These are phyloP conservation scores for Solanum ahanhuiri DNA, from an alignment of 257 asterid genomes.

Conservation along the genomic window DNA sequence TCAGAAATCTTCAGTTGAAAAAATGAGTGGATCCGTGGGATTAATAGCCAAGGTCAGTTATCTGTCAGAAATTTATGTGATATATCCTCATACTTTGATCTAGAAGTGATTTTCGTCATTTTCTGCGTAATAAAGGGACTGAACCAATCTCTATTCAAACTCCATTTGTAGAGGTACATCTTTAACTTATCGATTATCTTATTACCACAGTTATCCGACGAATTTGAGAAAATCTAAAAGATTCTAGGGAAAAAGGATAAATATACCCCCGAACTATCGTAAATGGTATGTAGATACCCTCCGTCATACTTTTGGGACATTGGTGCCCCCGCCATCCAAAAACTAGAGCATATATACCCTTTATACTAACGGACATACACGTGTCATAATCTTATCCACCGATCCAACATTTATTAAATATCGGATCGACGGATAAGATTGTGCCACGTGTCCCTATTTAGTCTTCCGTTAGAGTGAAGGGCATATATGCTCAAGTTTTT, in stretches of 20 bases:
- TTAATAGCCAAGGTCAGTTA: constrained; percentile 54
- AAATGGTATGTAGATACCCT: too few species aligned
- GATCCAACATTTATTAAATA: too few species aligned
- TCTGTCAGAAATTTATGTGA: neutral
- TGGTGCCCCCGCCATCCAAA: too few species aligned
- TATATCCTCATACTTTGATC: neutral
- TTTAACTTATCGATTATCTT: neutral
- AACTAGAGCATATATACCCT: too few species aligned
- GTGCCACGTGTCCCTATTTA: too few species aligned
- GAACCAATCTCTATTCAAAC: neutral
- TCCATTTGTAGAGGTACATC: neutral
- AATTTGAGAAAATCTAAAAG: neutral
- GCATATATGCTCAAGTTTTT: too few species aligned
- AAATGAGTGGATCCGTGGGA: constrained; percentile 36
- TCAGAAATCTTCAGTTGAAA: constrained; percentile 34
- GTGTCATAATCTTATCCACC: too few species aligned
- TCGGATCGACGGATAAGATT: too few species aligned
- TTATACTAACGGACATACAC: too few species aligned
- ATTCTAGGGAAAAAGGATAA: neutral
- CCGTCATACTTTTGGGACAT: too few species aligned
- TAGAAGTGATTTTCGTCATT: neutral
- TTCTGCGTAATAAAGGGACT: neutral
- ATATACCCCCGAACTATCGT: too few species aligned
- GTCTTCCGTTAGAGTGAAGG: too few species aligned
- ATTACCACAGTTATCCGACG: neutral